These are phyloP conservation scores for Paraglomus occultum DNA, from an alignment of 192 early-diverging fungal species.

Conservation along the genomic window DNA sequence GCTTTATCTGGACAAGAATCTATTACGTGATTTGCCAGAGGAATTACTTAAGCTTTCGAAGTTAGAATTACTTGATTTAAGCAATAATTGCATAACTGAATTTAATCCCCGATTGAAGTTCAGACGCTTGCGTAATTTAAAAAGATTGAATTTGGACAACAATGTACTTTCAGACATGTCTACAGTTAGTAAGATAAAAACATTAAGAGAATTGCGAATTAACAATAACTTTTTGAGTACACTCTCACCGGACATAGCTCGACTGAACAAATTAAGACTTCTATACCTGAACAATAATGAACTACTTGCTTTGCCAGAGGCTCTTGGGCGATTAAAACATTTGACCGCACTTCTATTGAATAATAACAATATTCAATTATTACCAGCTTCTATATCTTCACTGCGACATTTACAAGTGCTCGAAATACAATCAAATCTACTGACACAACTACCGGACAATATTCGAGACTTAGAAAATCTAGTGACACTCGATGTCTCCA, in stretches of 20 bases:
- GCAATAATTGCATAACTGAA: slow-evolving; percentile 44
- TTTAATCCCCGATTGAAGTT: slow-evolving; percentile 45
- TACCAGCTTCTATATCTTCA: slow-evolving; percentile 41
- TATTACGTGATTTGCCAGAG: slow-evolving; percentile 45
- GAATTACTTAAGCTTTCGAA: slow-evolving; percentile 42
- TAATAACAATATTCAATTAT: slow-evolving; percentile 36
- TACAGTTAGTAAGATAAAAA: slow-evolving; percentile 42
- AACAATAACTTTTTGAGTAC: slow-evolving; percentile 41
- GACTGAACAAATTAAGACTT: slow-evolving; percentile 40
- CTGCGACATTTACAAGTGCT: slow-evolving; percentile 41
- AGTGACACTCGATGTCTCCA: slow-evolving; percentile 52
- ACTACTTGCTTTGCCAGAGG: slow-evolving; percentile 38
- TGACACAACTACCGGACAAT: slow-evolving; percentile 40
- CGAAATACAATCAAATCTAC: slow-evolving; percentile 38
- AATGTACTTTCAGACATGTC: slow-evolving; percentile 43
- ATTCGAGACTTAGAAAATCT: slow-evolving; percentile 47
- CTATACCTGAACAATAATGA: slow-evolving; percentile 41
- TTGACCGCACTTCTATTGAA: slow-evolving; percentile 39
- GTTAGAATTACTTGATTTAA: slow-evolving; percentile 45
- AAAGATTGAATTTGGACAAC: slow-evolving; percentile 42
- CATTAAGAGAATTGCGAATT: slow-evolving; percentile 38
- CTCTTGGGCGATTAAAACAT: slow-evolving; percentile 39
- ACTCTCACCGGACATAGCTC: slow-evolving; percentile 35
- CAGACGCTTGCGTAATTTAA: slow-evolving; percentile 39
- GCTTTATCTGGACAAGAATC: slow-evolving; percentile 46